Conservation (phyloP, 805 yeast species). For the Candida alai region DNA sequence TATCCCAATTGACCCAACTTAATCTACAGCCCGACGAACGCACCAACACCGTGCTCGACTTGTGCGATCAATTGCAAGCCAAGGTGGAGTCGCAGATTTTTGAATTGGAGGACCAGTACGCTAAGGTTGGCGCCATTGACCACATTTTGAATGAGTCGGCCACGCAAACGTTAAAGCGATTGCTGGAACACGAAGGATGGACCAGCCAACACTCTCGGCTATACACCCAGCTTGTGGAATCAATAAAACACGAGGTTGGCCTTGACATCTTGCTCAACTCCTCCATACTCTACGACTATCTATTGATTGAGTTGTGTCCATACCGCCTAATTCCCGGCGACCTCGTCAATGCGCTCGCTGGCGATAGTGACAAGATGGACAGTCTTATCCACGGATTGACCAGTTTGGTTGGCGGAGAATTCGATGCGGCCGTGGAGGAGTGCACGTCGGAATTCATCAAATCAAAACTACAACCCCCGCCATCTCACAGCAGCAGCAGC, state of each 20-base stretch:
- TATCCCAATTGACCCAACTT: conserved; percentile 10
- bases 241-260: conserved; percentile 47
- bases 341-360: not conserved
- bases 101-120: conserved; percentile 49
- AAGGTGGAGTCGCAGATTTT: conserved; percentile 44
- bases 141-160: conserved; percentile 45
- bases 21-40: not conserved
- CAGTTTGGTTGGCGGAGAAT: conserved; percentile 29
- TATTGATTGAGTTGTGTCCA: conserved; percentile 21
- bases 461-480: too few relatives aligned
- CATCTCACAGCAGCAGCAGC: too few relatives aligned
- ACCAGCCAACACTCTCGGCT: conserved; percentile 36
- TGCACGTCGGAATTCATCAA: conserved; percentile 27
- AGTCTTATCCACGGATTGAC: conserved; percentile 14
- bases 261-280: conserved; percentile 54
- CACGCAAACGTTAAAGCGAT: conserved; percentile 40
- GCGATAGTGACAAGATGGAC: not conserved
- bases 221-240: conserved; percentile 38
- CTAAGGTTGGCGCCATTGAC: conserved; percentile 49
- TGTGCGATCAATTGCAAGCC: conserved; percentile 30
- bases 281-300: conserved; percentile 52
- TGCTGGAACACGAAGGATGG: conserved; percentile 59
- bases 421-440: conserved; percentile 30
- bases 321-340: conserved; percentile 7
- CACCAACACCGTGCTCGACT: conserved; percentile 12